Conservation (phyloP, 1,284 basidiomycete species). For the Ceratobasidium papillatum region DNA sequence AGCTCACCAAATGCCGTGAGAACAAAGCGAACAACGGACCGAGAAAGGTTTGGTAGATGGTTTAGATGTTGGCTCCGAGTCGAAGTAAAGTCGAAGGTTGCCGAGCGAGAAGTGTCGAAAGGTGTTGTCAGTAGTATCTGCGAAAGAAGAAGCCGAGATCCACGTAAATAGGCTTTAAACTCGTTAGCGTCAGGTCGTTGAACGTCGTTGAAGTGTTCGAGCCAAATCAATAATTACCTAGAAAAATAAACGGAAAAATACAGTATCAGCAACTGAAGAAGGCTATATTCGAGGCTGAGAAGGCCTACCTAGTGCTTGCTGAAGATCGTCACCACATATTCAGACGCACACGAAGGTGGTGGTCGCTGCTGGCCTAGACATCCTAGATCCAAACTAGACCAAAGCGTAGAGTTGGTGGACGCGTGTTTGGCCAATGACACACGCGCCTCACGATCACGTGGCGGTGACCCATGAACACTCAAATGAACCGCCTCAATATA, state of each 20-base stretch:
- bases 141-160: slow-evolving; percentile 15
- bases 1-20: slow-evolving; percentile 15
- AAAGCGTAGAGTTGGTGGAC: slow-evolving; percentile 37
- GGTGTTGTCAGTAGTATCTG: slow-evolving; percentile 8
- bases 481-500: neutral
- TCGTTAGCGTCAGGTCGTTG: slow-evolving; percentile 37
- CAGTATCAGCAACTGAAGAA: neutral
- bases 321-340: slow-evolving; percentile 22
- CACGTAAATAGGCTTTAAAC: neutral
- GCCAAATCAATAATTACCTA: slow-evolving; percentile 27
- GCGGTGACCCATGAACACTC: neutral
- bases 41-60: slow-evolving; percentile 31
- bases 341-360: slow-evolving; percentile 19
- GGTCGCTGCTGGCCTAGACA: slow-evolving; percentile 22
- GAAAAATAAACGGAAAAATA: slow-evolving; percentile 18
- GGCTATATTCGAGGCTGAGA: neutral
- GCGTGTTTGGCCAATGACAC: slow-evolving; percentile 19
- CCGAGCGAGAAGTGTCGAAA: slow-evolving; percentile 7
- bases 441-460: slow-evolving; percentile 15
- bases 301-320: slow-evolving; percentile 6
- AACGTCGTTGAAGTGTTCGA: slow-evolving; percentile 27
- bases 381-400: slow-evolving; percentile 15
- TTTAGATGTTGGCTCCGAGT: slow-evolving; percentile 5
- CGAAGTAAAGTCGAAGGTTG: slow-evolving; percentile 22
- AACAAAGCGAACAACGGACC: slow-evolving; percentile 28